phyloP scores from a whole-genome alignment of 2,329 filamentous ascomycete species.

The Podosphaera xanthii region DNA sequence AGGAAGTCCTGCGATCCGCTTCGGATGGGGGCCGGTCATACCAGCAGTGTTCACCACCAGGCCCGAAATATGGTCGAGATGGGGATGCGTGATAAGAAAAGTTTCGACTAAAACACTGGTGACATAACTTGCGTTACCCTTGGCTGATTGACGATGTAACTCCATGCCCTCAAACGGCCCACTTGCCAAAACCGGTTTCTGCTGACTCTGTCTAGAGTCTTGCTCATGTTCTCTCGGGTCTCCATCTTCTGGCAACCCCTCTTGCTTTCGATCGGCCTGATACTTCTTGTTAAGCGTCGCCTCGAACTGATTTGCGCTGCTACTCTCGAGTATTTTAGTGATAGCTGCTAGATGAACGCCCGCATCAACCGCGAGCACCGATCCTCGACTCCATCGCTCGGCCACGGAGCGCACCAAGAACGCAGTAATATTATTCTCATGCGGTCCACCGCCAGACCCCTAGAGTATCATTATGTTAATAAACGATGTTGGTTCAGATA shows the following conservation, averaged over 20 bases:
- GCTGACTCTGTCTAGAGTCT: neutral
- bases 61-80: slow-evolving; percentile 80
- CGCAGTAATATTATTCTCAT: slow-evolving; percentile 74
- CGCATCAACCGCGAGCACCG: slow-evolving; percentile 77
- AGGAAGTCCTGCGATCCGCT: slow-evolving; percentile 66
- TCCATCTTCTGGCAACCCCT: neutral
- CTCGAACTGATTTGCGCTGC: slow-evolving; percentile 18
- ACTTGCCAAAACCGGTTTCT: slow-evolving; percentile 23
- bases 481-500: neutral
- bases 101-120: slow-evolving; percentile 62
- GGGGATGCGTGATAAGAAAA: slow-evolving; percentile 88
- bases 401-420: slow-evolving; percentile 67
- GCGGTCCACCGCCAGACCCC: slow-evolving; percentile 77
- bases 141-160: slow-evolving; percentile 39
- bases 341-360: slow-evolving; percentile 78
- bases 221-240: neutral
- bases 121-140: slow-evolving; percentile 63
- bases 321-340: slow-evolving; percentile 37
- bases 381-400: slow-evolving; percentile 59
- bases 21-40: slow-evolving; percentile 57
- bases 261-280: neutral
- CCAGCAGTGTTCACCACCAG: slow-evolving; percentile 87
- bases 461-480: slow-evolving; percentile 18
- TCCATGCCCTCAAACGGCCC: slow-evolving; percentile 67
- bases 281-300: slow-evolving; percentile 16